Evolutionary conservation across 768 basidiomycete genomes (phyloP), one percentile per base, ranked within the genome.

Genomic region (Chalciporus pseudorubinellus): DNA sequence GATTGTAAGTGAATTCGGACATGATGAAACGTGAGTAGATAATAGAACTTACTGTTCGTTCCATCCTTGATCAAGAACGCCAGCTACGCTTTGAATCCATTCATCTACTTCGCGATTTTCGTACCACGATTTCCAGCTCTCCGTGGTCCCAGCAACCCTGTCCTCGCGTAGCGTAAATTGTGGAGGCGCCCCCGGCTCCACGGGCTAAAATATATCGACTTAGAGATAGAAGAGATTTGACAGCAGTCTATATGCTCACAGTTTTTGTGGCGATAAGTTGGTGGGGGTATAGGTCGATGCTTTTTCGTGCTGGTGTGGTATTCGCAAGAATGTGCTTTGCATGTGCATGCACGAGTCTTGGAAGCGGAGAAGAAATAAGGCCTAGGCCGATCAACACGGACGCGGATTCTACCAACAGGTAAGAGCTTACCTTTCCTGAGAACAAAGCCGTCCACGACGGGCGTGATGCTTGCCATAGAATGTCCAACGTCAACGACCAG

Each of bases 361-460:
- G 89, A 13, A 93, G 75, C 6, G 83, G 63, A 33, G 91, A 91
- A 60, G 82, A 82, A 19, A 79, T 71, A 20, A 98, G 85, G 40
- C 94, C 95, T 31, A 11, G 29, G 7, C 26, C 11, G 19, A 13
- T 59, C 36, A 44, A 46, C n/a, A 22, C 28, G 24, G 38, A 40
- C 13, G 11, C 16, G 20, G 11, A 24, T 8, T 16, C 3, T 7
- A 6, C 2, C 39, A 14, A 24, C 12, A 2, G 46, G 24, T 41
- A 36, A 8, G 18, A 11, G 49, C 67, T 40, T 40, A 87, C 95
- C 95, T 81, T 95, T 97, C 62, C 95, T 80, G 39, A 99, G 82
- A 39, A 98, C 97, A 62, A 98, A 99, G 4, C 97, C 97, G 59
- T 99, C 97, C 4, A 95, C 92, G 18, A 99, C 89, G 6, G 97